Conservation (phyloP, 441 rosid genomes). For the Gossypium davidsonii region DNA sequence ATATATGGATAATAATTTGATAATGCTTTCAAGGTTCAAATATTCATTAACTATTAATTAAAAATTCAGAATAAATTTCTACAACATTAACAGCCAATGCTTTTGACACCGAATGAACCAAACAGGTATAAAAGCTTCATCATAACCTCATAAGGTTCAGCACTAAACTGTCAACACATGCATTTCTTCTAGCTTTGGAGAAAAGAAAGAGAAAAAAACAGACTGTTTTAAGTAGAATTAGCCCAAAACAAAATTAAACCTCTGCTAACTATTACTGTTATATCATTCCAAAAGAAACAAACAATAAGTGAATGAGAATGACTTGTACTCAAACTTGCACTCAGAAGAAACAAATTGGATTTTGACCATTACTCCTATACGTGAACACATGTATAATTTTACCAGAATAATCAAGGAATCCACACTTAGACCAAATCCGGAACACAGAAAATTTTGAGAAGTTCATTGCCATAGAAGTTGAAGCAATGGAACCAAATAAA, state of each 20-base stretch:
- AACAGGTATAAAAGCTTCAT: not conserved
- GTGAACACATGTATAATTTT: not conserved
- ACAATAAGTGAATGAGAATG: not conserved
- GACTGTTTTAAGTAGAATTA: not conserved
- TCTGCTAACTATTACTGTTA: not conserved
- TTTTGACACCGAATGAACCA: not conserved
- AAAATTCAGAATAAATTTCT: not conserved
- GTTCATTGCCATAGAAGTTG: not conserved
- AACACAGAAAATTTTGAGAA: not conserved
- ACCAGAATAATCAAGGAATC: not conserved
- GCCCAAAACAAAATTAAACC: not conserved
- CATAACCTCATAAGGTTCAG: not conserved
- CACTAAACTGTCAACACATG: not conserved
- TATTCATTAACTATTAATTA: not conserved
- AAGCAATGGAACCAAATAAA: not conserved
- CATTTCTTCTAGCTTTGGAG: not conserved
- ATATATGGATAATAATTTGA: not conserved
- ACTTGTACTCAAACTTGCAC: not conserved
- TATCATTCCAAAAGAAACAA: not conserved
- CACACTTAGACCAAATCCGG: not conserved
- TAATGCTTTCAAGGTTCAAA: not conserved
- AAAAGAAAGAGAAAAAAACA: not conserved
- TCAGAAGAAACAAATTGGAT: not conserved
- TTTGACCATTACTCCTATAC: not conserved
- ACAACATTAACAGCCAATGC: not conserved